phyloP scores from a whole-genome alignment of 1,284 basidiomycete species.

The Takashimella tepidaria region DNA sequence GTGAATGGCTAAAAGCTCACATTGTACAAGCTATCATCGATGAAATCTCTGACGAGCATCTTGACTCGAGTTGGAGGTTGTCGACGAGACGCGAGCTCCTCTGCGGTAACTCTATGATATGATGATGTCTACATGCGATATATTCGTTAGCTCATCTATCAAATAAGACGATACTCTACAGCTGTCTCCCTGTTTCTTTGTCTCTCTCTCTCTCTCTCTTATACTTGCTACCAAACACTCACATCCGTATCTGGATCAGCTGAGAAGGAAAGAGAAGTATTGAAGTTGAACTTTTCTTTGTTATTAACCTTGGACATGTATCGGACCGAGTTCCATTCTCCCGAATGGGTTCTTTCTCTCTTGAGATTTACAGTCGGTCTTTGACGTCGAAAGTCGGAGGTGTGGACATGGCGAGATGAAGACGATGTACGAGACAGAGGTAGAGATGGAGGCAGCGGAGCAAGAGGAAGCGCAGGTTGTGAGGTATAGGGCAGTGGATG shows the following conservation, averaged over 20 bases:
- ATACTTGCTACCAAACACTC: too few relatives aligned
- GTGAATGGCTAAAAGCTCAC: constrained; percentile 20
- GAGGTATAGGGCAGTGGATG: too few relatives aligned
- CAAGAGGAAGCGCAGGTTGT: too few relatives aligned
- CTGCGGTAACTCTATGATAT: constrained; percentile 68
- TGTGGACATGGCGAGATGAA: not conserved
- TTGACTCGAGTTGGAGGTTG: constrained; percentile 74
- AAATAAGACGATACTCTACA: too few relatives aligned
- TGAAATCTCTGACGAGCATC: constrained; percentile 94
- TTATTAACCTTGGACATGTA: not conserved
- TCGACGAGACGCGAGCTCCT: constrained; percentile 58
- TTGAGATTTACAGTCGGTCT: not conserved
- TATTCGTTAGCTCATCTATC: too few relatives aligned
- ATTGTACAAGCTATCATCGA: constrained; percentile 95
- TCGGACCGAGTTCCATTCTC: not conserved
- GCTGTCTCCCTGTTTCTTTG: too few relatives aligned
- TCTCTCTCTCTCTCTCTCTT: too few relatives aligned
- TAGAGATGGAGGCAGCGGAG: not conserved
- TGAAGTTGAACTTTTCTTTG: constrained; percentile 43
- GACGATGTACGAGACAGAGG: not conserved
- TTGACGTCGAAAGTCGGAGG: too few relatives aligned
- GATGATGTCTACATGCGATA: not conserved
- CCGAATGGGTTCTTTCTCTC: not conserved
- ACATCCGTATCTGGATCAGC: constrained; percentile 43
- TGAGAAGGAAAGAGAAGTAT: constrained; percentile 39